Base-by-base conservation (phyloP, 108 stramenopile species). In the Stephanodiscus minutulus region DNA sequence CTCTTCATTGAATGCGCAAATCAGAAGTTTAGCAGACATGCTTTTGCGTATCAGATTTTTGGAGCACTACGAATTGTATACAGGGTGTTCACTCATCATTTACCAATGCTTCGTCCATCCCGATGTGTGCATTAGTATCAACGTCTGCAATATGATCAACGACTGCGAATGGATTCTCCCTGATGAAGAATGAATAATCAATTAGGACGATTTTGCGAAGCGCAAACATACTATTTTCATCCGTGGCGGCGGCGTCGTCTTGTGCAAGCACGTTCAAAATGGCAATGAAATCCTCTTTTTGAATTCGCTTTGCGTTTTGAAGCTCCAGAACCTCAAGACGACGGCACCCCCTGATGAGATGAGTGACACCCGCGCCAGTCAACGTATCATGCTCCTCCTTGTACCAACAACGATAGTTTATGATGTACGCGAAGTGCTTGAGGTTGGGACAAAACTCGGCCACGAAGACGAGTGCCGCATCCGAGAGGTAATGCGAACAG, bases 301-400 rank as follows among this genome's bases (percentile, higher is more conserved):
- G 21, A 5, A 70, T 13, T 13, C 24, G 20, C 4, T 1, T 6
- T 25, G 24, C 46, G 22, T 28, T 24, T 9, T 58, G 7, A 5
- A 70, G 68, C 44, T 70, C 68, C 11, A 72, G 71, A 15, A 53
- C 64, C 65, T 72, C 71, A 15, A 72, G 53, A 18, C 36, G 49
- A 55, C 64, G 63, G 29, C 71, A 72, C 36, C 50, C 35, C 31
- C 33, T 24, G 15, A 72, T 53, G 24, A 72, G 63, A 27, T 44
- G 25, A 54, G 56, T 48, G 49, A 72, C 25, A 55, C 64, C 71
- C n/a, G 17, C 55, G 28, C 37, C 49, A 53, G 15, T 71, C 62
- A 71, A 29, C 5, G 12, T 5, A 36, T 65, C 62, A 13, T 22
- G 62, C 11, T 20, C 7, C 17, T 13, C 13, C 44, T 64, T 4